These are phyloP conservation scores for Wallemia hederae DNA, from an alignment of 1,284 basidiomycete species.

Conservation along the genomic window DNA sequence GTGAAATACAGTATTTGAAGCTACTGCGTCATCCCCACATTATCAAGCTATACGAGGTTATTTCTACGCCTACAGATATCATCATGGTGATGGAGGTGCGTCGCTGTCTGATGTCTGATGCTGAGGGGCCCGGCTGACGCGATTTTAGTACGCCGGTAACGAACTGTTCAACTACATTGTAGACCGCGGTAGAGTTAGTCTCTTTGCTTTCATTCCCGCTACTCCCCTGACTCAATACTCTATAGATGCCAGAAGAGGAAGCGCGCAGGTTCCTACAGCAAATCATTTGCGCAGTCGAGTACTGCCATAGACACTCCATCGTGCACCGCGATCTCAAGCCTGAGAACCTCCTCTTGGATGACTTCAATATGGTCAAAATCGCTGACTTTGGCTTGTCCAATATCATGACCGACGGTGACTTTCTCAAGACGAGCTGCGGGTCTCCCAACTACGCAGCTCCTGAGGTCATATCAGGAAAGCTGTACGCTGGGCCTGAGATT, in stretches of 20 bases:
- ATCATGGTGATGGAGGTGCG: slow-evolving; percentile 62
- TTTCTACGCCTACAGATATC: slow-evolving; percentile 70
- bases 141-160: slow-evolving; percentile 37
- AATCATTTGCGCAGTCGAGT: slow-evolving; percentile 80
- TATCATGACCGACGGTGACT: slow-evolving; percentile 79
- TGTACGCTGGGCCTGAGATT: slow-evolving; percentile 83
- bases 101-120: not conserved
- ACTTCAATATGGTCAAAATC: slow-evolving; percentile 43
- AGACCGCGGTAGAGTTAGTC: slow-evolving; percentile 28
- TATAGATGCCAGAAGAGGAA: slow-evolving; percentile 44
- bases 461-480: slow-evolving; percentile 69
- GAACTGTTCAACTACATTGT: slow-evolving; percentile 94
- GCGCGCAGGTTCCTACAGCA: slow-evolving; percentile 84
- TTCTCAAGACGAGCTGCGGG: slow-evolving; percentile 76
- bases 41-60: slow-evolving; percentile 88
- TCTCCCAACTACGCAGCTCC: slow-evolving; percentile 90
- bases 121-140: not conserved
- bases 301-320: slow-evolving; percentile 76
- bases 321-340: slow-evolving; percentile 88
- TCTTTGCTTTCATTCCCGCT: not conserved
- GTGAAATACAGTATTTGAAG: slow-evolving; percentile 85
- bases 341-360: slow-evolving; percentile 36
- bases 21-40: slow-evolving; percentile 76
- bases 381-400: slow-evolving; percentile 84
- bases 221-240: not conserved